Evolutionary conservation across 2,329 filamentous ascomycete species (phyloP).

Genomic region (Ascochyta pisi): DNA sequence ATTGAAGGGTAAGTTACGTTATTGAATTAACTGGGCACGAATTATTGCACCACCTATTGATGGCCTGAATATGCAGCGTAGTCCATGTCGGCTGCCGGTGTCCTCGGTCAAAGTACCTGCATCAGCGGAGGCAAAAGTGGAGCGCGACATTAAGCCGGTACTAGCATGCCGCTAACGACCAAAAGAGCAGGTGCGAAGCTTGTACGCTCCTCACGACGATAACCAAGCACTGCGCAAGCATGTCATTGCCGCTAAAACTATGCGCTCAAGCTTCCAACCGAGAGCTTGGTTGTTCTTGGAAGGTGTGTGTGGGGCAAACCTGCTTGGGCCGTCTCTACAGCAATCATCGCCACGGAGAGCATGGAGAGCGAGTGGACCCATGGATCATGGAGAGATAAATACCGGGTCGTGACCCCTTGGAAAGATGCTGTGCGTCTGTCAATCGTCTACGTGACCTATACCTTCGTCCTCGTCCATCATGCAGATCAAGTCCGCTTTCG

Average conservation of each 20-base stretch:
- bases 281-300: conserved; percentile 21
- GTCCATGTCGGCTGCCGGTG: conserved; percentile 4
- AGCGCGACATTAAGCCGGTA: neutral
- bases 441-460: conserved; percentile 10
- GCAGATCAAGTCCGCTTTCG: conserved; percentile 29
- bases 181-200: conserved; percentile 9
- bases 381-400: conserved; percentile 12
- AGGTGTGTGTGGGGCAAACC: conserved; percentile 14
- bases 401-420: neutral
- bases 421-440: conserved; percentile 11
- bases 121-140: conserved; percentile 7
- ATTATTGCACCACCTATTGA: too few species aligned
- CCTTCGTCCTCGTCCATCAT: conserved; percentile 24
- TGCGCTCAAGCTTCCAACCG: conserved; percentile 16
- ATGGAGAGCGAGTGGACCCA: neutral
- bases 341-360: conserved; percentile 1
- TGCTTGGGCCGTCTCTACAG: conserved; percentile 6
- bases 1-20: too few species aligned
- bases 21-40: too few species aligned
- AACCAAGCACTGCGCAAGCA: conserved; percentile 7
- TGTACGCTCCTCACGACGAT: conserved; percentile 1
- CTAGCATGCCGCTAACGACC: neutral
- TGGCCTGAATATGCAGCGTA: conserved; percentile 3
- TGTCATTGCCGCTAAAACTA: conserved; percentile 12
- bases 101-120: conserved; percentile 16